phyloP scores from a whole-genome alignment of 2,329 filamentous ascomycete genomes.

The Pseudogymnoascus sp. region DNA sequence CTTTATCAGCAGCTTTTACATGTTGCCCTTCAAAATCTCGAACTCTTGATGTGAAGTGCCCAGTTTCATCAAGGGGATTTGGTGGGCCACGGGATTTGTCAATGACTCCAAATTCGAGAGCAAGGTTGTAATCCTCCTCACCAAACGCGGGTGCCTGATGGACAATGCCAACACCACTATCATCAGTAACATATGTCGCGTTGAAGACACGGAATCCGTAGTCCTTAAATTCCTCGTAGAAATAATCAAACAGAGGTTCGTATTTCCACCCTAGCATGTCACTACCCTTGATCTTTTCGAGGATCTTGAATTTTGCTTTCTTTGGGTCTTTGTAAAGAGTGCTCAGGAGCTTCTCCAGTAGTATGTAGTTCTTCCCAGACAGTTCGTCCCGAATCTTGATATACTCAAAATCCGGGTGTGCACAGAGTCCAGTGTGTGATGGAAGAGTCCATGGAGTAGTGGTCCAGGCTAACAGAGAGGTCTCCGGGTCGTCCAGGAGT shows the following conservation, averaged over 20 bases:
- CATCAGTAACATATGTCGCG: slow-evolving; percentile 78
- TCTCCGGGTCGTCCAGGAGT: slow-evolving; percentile 67
- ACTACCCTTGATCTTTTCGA: slow-evolving; percentile 72
- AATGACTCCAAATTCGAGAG: slow-evolving; percentile 69
- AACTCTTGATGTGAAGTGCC: slow-evolving; percentile 70
- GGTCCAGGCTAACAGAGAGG: slow-evolving; percentile 77
- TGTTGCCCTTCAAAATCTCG: slow-evolving; percentile 78
- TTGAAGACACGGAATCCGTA: slow-evolving; percentile 74
- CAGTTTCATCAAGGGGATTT: slow-evolving; percentile 81
- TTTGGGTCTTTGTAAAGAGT: slow-evolving; percentile 92
- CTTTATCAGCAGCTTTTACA: slow-evolving; percentile 87
- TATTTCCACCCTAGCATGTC: slow-evolving; percentile 88
- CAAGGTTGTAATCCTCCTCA: slow-evolving; percentile 90
- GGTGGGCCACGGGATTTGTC: slow-evolving; percentile 71
- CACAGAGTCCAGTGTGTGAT: slow-evolving; percentile 70
- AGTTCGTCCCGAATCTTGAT: slow-evolving; percentile 78
- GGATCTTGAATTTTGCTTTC: slow-evolving; percentile 83
- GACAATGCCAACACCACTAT: slow-evolving; percentile 88
- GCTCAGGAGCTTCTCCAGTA: slow-evolving; percentile 72
- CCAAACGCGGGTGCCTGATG: slow-evolving; percentile 91
- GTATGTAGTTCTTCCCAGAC: slow-evolving; percentile 74
- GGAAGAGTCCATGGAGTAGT: slow-evolving; percentile 85
- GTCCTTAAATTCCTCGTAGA: slow-evolving; percentile 82
- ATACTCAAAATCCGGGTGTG: slow-evolving; percentile 78
- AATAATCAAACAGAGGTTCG: slow-evolving; percentile 82